Evolutionary conservation across 2,329 filamentous ascomycete genomes (phyloP), one percentile per base, ranked within the genome.

Genomic region (Cylindrodendrum hubeiense): DNA sequence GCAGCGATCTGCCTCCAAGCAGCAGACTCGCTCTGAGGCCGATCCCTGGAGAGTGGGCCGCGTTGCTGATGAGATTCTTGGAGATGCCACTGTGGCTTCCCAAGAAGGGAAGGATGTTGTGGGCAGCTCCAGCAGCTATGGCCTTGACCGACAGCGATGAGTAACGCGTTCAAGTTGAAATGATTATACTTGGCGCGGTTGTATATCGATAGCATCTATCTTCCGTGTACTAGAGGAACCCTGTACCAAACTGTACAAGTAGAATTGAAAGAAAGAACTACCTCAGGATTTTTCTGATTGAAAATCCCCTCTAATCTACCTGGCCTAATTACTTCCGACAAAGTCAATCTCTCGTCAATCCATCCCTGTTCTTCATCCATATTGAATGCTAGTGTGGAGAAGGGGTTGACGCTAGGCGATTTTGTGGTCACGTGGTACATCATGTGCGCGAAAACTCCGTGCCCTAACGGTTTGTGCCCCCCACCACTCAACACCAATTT

Each of bases 71-170:
- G 76, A 76, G 67, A 70, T 79, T 56, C 49, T 78, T 63, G 66
- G 60, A 15, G 66, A 69, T 6, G 64, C 54, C 19, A 39, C 54
- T 17, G 39, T 37, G 26, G n/a, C 37, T 24, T n/a, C 65, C 17
- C 30, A 53, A 33, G 39, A 93, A 92, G 83, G 93, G 89, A 71
- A 93, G 78, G 52, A 70, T 24, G 60, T 75, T n/a, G 54, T 77
- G 24, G 77, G 80, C 63, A 83, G 78, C 67, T 77, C 76, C 4
- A 71, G 70, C 57, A 80, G 66, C 66, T 84, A 84, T 59, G 81
- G 82, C 4, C 68, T 84, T 37, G 72, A 73, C 50, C 58, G 52
- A 60, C 49, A 66, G 58, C 63, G 64, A 72, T 71, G 62, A 71
- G 64, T 49, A 46, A 41, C 28, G 49, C 57, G 46, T 50, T 60